These are phyloP conservation scores for Entomortierella parvispora DNA, from an alignment of 192 early-diverging fungal genomes.

Conservation along the genomic window DNA sequence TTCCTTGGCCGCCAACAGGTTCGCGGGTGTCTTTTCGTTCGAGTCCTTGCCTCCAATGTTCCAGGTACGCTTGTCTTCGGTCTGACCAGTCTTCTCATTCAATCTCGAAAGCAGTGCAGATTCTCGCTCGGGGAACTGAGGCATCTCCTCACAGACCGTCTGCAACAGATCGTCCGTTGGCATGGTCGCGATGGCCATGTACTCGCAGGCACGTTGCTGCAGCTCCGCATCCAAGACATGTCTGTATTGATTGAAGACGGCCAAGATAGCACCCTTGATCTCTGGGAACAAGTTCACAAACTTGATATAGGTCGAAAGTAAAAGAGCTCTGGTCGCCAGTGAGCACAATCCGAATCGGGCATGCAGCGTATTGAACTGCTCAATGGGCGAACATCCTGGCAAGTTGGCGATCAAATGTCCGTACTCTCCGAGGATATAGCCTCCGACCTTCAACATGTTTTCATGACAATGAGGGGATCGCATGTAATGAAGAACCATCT, in stretches of 20 bases:
- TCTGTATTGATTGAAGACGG: slow-evolving; percentile 88
- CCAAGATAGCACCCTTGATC: slow-evolving; percentile 88
- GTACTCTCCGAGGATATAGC: slow-evolving; percentile 97
- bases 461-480: slow-evolving; percentile 95
- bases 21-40: slow-evolving; percentile 69
- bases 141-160: slow-evolving; percentile 98
- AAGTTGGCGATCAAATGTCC: slow-evolving; percentile 94
- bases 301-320: slow-evolving; percentile 94
- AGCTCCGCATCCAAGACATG: slow-evolving; percentile 94
- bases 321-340: slow-evolving; percentile 79
- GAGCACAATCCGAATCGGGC: slow-evolving; percentile 88
- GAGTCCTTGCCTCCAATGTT: slow-evolving; percentile 89
- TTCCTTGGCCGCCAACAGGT: slow-evolving; percentile 45
- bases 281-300: slow-evolving; percentile 98
- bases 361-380: slow-evolving; percentile 96
- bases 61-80: slow-evolving; percentile 97
- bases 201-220: slow-evolving; percentile 98
- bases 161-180: slow-evolving; percentile 91
- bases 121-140: slow-evolving; percentile 94
- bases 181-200: slow-evolving; percentile 85
- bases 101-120: slow-evolving; percentile 87
- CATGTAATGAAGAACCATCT: slow-evolving; percentile 83
- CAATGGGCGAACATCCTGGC: slow-evolving; percentile 85
- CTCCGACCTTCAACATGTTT: slow-evolving; percentile 94
- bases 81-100: slow-evolving; percentile 87